Evolutionary conservation across 768 basidiomycete species (phyloP), one percentile per base, ranked within the genome.

Genomic region (Termitomyces sp.): DNA sequence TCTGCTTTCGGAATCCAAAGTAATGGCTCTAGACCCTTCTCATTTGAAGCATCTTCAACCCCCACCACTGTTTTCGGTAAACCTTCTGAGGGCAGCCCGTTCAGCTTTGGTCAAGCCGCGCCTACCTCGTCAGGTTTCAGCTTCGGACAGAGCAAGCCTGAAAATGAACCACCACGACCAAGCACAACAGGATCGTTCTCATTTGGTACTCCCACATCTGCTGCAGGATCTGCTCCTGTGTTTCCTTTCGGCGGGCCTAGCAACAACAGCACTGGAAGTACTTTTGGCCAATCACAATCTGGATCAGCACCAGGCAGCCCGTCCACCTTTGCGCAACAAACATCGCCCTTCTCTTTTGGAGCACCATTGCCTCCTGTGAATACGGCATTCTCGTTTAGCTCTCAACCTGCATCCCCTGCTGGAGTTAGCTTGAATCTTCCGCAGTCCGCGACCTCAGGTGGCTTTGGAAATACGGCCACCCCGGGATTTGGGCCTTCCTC

Each of bases 321-420:
- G 12, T 83, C 82, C 32, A 78, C 80, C 3, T 84, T 83, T 58
- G 74, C 71, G 58, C 78, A 80, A 41, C 78, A 80, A 45, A 54
- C 72, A 4, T 65, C 77, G 0, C 65, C 73, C 1, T 84, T 84
- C 61, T 47, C 72, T 22, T 84, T 84, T 62, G 76, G 73, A 19
- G 58, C 71, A 21, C 64, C 77, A 7, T 54, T 76, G 4, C 60
- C 75, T 34, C 61, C 78, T 15, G 54, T 66, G 3, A 64, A 60
- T 49, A 63, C 70, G 24, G 55, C 74, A 2, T 85, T 85, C 59
- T 45, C 70, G 9, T 86, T 85, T 62, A 82, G 78, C 21, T 72
- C 78, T 37, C 83, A 83, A 60, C 83, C 84, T 50, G 77, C 75
- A 40, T 86, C 84, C 10, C 84, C 84, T 26, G 82, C 78, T 44